These are phyloP conservation scores for Vigna nakashimae DNA, from an alignment of 306 rosid genomes.

Conservation along the genomic window DNA sequence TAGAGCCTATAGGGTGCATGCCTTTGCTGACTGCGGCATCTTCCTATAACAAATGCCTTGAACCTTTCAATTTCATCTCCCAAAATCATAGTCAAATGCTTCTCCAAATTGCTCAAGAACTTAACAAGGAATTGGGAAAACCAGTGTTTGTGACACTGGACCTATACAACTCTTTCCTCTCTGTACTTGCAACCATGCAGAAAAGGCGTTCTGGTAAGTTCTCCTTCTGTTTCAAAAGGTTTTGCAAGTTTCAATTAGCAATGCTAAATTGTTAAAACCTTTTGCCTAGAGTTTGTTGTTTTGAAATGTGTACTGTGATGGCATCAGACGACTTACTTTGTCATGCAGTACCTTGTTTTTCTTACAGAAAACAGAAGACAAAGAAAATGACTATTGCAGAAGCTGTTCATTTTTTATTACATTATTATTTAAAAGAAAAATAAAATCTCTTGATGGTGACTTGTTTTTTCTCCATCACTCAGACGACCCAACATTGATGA, in stretches of 20 bases:
- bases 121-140: conserved; percentile 40
- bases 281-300: background rate
- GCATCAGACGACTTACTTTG: too few relatives aligned
- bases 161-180: conserved; percentile 45
- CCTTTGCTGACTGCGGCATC: conserved; percentile 2
- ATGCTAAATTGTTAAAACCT: background rate
- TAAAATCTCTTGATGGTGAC: background rate
- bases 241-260: background rate
- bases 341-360: background rate
- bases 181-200: conserved; percentile 33
- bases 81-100: conserved; percentile 49
- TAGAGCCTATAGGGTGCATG: conserved; percentile 62
- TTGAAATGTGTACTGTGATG: background rate
- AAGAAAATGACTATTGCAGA: too few relatives aligned
- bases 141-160: conserved; percentile 47
- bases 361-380: background rate
- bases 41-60: conserved; percentile 30
- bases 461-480: background rate
- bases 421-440: background rate
- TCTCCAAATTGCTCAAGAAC: conserved; percentile 30
- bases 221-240: background rate
- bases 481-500: conserved; percentile 41
- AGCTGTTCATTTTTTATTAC: background rate
- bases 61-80: conserved; percentile 37
- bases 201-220: conserved; percentile 26